Conservation (phyloP, 306 rosid genomes). For the Oemleria cerasiformis region DNA sequence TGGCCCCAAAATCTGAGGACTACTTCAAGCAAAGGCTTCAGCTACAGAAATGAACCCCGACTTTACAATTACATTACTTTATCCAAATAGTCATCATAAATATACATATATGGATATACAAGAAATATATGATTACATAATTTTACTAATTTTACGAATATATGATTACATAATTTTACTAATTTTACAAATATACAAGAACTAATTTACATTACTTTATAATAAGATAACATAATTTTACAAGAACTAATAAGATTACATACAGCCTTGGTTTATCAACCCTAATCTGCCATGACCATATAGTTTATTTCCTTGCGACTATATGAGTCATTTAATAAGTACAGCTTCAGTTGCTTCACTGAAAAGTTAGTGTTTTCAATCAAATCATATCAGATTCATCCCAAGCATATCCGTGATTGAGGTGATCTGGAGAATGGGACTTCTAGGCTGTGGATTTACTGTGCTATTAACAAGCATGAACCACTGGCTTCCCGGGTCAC, state of each 20-base stretch:
- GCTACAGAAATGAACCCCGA: not conserved
- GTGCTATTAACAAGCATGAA: constrained; percentile 69
- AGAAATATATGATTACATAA: no score
- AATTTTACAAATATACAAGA: no score
- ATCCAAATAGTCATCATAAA: no score
- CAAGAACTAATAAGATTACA: not conserved
- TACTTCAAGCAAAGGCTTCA: no score
- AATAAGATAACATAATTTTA: not conserved
- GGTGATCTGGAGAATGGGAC: constrained; percentile 14
- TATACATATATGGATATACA: no score
- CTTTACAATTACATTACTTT: not conserved
- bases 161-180: no score
- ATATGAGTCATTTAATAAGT: not conserved
- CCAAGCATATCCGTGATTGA: constrained; percentile 20
- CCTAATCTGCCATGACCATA: not conserved
- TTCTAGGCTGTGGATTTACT: constrained; percentile 17
- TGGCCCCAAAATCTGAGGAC: no score
- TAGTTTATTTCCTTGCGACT: not conserved
- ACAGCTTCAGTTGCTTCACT: constrained; percentile 6
- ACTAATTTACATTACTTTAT: not conserved
- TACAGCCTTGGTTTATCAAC: not conserved
- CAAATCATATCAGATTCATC: not conserved
- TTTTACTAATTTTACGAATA: no score
- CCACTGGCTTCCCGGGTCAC: constrained; percentile 88
- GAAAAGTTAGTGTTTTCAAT: not conserved